Evolutionary conservation across 2,329 filamentous ascomycete species (phyloP).

Genomic region (Cryphonectria carpinicola): DNA sequence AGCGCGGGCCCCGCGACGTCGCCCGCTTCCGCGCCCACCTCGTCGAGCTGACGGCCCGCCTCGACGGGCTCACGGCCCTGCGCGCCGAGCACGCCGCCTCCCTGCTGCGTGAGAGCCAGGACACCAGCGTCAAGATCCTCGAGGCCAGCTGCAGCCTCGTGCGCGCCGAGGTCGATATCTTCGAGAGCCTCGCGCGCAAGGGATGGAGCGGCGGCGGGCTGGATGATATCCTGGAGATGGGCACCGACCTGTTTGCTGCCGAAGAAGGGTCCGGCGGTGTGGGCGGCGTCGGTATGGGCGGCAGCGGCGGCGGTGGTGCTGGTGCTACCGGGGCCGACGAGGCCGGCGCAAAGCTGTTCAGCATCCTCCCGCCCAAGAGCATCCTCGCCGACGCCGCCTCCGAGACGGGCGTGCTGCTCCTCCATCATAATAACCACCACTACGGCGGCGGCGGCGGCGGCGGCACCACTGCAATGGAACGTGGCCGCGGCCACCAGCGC

Average conservation of each 20-base stretch:
- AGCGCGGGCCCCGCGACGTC: conserved; percentile 64
- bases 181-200: conserved; percentile 67
- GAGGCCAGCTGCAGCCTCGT: conserved; percentile 69
- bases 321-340: conserved; percentile 38
- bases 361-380: conserved; percentile 65
- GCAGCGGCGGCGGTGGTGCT: conserved; percentile 30
- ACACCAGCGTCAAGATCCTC: conserved; percentile 64
- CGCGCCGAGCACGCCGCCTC: conserved; percentile 65
- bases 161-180: conserved; percentile 71
- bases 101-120: conserved; percentile 65
- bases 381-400: conserved; percentile 60
- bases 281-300: conserved; percentile 36
- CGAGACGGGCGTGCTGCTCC: conserved; percentile 38
- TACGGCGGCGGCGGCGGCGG: background rate
- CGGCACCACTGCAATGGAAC: conserved; percentile 19
- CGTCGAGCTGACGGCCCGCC: conserved; percentile 63
- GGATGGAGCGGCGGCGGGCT: conserved; percentile 70
- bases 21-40: conserved; percentile 64
- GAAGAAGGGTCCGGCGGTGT: conserved; percentile 37
- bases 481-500: conserved; percentile 43
- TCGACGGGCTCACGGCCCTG: conserved; percentile 65
- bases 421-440: background rate
- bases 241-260: conserved; percentile 60
- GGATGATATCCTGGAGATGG: conserved; percentile 67
- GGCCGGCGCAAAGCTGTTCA: conserved; percentile 61